Base-by-base conservation (phyloP, 208 protist genomes). In the Crithidia thermophila region DNA sequence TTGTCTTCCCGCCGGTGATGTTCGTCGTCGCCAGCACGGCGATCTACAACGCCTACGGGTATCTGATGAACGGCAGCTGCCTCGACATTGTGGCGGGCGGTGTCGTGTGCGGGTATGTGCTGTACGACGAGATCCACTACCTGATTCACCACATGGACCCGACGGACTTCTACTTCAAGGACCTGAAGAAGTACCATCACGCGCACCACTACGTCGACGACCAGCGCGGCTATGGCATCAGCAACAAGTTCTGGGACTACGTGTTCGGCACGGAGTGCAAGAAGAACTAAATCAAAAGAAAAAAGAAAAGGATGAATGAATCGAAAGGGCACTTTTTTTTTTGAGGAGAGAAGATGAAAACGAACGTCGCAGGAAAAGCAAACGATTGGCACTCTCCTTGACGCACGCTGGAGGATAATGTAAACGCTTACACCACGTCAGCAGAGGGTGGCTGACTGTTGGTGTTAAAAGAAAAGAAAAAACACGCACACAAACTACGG, bases 151-250 rank as follows among this genome's bases (percentile, higher is more conserved):
- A 84, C 73, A 25, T 78, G 27, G 68, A 83, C 25, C 69, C 81
- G 20, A 66, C 36, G 6, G 50, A 70, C 61, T 64, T 69, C 47
- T 81, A 81, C 72, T 83, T 78, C 31, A 80, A 81, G 45, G 73
- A 81, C 52, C 43, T 81, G 50, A 79, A 80, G 65, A 79, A 83
- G 67, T 83, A 81, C 55, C 81, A 86, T 47, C 81, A 83, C 72
- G 81, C 75, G 7, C 81, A 83, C 50, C 81, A 87, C 76, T 81
- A 83, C 73, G 63, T 79, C 33, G 77, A 83, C 25, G 72, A 75
- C 60, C 64, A 60, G 18, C 64, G 64, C 25, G 81, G 72, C 33
- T 87, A 73, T 66, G 77, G 73, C 39, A 77, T 87, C 43, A 67
- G 50, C 43, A 75, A 47, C 66, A 87, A 77, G 69, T 77, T 87